Conservation (phyloP, 148 eudicot genomes). For the Rheum nobile region DNA sequence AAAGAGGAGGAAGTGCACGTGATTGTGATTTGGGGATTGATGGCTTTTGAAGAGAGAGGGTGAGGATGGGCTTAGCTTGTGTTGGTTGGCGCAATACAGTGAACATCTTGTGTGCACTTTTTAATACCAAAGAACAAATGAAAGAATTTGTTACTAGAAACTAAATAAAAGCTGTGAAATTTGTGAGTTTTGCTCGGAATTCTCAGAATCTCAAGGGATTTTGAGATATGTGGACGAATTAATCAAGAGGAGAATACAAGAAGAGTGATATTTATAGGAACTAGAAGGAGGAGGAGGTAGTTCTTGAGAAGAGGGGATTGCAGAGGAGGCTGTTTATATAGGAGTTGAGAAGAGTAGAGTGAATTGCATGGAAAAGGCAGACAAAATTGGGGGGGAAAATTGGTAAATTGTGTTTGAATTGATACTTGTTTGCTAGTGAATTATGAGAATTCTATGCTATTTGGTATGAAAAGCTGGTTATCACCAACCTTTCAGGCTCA, state of each 20-base stretch:
- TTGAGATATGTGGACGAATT: not conserved
- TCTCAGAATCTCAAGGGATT: not conserved
- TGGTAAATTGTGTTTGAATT: not conserved
- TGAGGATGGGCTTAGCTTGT: conserved; percentile 16
- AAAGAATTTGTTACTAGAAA: conserved; percentile 2
- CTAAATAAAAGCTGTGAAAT: not conserved
- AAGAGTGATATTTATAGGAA: not conserved
- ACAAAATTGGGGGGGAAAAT: not conserved
- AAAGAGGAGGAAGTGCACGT: conserved; percentile 1
- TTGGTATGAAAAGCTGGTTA: not conserved
- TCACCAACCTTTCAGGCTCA: not conserved
- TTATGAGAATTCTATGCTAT: not conserved
- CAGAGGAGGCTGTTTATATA: conserved; percentile 1
- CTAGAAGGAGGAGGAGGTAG: not conserved
- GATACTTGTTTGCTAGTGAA: not conserved
- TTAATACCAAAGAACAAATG: not conserved
- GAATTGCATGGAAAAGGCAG: not conserved
- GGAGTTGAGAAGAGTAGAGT: not conserved
- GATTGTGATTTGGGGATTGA: conserved; percentile 10
- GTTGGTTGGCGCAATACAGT: conserved; percentile 29
- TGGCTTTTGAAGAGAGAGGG: conserved; percentile 20
- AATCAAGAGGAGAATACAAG: not conserved
- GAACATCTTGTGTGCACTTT: conserved; percentile 21
- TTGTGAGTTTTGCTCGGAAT: not conserved
- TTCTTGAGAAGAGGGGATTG: not conserved